These are phyloP conservation scores for Nicotiana benthamiana DNA, from an alignment of 257 asterid genomes.

Conservation along the genomic window DNA sequence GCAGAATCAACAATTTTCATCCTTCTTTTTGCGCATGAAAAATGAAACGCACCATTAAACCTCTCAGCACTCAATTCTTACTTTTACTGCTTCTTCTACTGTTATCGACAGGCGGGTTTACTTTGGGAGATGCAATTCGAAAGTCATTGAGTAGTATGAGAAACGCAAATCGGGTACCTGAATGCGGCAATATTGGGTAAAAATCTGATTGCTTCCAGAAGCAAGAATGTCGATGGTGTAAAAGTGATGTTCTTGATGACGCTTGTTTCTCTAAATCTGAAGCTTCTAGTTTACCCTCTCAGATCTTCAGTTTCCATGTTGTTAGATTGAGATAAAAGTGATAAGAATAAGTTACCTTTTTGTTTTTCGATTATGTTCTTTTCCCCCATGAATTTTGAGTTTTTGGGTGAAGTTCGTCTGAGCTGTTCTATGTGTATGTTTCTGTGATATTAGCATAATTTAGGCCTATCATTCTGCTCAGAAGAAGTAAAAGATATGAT, in stretches of 20 bases:
- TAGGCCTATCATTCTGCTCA: not conserved
- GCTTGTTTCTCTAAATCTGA: constrained; percentile 30
- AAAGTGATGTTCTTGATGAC: constrained; percentile 27
- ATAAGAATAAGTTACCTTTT: not conserved
- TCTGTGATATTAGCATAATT: not conserved
- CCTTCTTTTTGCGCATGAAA: not conserved
- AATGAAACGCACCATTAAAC: not conserved
- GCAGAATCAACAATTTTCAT: not conserved
- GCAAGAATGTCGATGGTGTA: constrained; percentile 29
- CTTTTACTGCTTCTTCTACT: constrained; percentile 11
- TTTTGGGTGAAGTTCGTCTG: not conserved
- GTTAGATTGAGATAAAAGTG: not conserved
- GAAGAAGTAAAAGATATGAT: not conserved
- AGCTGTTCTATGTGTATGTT: not conserved
- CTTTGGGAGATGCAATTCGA: constrained; percentile 8
- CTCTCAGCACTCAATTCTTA: not conserved
- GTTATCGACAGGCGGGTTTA: not conserved
- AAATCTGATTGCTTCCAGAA: constrained; percentile 18
- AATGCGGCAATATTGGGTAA: constrained; percentile 14
- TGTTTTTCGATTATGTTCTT: not conserved
- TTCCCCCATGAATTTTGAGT: not conserved
- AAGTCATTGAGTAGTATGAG: not conserved
- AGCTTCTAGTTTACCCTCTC: constrained; percentile 34
- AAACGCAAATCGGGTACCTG: not conserved
- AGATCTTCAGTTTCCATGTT: constrained; percentile 25